Base-by-base conservation (phyloP, 1,139 yeast species). In the Blastobotrys elegans region DNA sequence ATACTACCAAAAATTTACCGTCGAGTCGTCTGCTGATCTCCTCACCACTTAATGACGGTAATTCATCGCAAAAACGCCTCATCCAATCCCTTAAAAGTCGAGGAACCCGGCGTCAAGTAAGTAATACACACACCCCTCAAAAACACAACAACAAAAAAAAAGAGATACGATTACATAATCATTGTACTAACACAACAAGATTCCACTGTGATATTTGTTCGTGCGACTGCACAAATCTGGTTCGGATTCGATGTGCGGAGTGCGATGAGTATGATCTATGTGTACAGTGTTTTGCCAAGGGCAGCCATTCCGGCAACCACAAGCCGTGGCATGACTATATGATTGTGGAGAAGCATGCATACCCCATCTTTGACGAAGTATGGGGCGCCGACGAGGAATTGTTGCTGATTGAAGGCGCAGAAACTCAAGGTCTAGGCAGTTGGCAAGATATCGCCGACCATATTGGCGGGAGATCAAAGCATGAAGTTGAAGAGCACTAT, bases 341-440 rank as follows among this genome's bases (percentile, higher is more conserved):
- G 61, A 86, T 92, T 22, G 84, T 92, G 37, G 98, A 92, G 65
- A 96, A 94, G 58, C 92, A 90, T 62, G 86, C 96, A 4, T 92
- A 88, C 62, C 98, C 99, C 0, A 86, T 94, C 20, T 84, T 92
- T 57, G 86, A 81, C 47, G 78, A 77, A 49, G 92, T 84, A 44
- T 92, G 99, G 99, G 98, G 98, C 29, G 98, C 98, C 0, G 98
- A 92, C 66, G 99, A 92, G 65, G 99, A 92, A 65, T 64, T 90
- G 52, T 71, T 88, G 43, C 72, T 92, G 52, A 77, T 94, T 18
- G 96, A 89, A 64, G 98, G 97, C 6, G 84, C 95, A 46, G 96
- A 90, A 65, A 84, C 87, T 4, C 76, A 78, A 48, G 98, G 99
- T 0, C 71, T 90, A 50, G 99, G 98, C 4, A 90, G 90, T 65